phyloP scores from a whole-genome alignment of 192 early-diverging fungal species.

The Podila horticola region DNA sequence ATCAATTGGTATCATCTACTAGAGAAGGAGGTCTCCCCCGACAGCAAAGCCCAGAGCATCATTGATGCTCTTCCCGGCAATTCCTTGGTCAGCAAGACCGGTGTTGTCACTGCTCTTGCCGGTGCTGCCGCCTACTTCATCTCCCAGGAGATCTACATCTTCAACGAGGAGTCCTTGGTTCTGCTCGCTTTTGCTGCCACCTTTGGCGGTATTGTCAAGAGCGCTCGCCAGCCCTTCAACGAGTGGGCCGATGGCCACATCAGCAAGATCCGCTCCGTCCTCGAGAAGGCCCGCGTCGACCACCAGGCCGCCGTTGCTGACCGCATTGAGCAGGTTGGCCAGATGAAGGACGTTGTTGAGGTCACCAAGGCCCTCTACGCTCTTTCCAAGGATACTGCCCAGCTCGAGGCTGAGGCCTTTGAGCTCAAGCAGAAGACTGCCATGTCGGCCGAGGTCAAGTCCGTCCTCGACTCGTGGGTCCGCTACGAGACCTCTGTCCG shows the following conservation, averaged over 20 bases:
- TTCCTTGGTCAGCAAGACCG: constrained; percentile 88
- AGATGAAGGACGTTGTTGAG: constrained; percentile 93
- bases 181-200: constrained; percentile 84
- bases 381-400: constrained; percentile 94
- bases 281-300: constrained; percentile 86
- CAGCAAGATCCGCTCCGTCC: constrained; percentile 83
- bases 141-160: constrained; percentile 97
- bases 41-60: constrained; percentile 88
- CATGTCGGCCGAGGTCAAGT: constrained; percentile 85
- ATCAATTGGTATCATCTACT: not conserved
- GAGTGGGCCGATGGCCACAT: constrained; percentile 77
- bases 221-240: constrained; percentile 83
- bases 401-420: constrained; percentile 94
- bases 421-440: constrained; percentile 93
- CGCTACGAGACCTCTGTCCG: constrained; percentile 94
- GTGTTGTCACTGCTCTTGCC: constrained; percentile 82
- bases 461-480: constrained; percentile 95
- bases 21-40: constrained; percentile 68
- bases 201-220: constrained; percentile 80
- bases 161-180: constrained; percentile 94
- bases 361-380: constrained; percentile 94
- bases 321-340: constrained; percentile 89
- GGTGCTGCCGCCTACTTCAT: constrained; percentile 89
- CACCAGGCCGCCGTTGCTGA: constrained; percentile 92
- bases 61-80: constrained; percentile 94